A percentile compares a stretch with the other conserved stretches of the same genome.
phyloP scores from a whole-genome alignment of 23 red algal species.

The Agarophyton chilense region DNA sequence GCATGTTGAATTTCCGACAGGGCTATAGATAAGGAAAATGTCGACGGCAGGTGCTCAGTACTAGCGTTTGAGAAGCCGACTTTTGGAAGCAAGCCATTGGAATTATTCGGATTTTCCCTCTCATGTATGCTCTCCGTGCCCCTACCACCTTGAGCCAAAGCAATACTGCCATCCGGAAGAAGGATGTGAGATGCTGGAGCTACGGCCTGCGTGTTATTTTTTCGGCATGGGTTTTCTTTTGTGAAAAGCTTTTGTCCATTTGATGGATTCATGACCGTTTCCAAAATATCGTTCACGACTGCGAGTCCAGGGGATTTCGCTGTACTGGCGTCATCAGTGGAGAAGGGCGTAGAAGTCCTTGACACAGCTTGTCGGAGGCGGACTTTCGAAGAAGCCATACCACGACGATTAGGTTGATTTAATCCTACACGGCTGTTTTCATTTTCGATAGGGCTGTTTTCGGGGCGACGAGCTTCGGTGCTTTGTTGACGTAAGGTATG shows the following conservation, averaged over 20 bases:
- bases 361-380: neutral
- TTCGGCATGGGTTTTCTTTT: too few species aligned
- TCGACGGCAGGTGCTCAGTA: neutral
- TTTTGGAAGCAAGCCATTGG: neutral
- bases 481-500: too few species aligned
- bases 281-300: neutral
- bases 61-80: neutral
- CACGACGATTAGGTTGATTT: too few species aligned
- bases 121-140: neutral
- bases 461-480: too few species aligned
- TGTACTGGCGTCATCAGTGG: neutral
- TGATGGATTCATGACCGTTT: neutral
- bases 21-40: slow-evolving; percentile 1
- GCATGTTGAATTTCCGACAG: neutral
- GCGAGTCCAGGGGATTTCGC: neutral
- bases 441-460: too few species aligned
- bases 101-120: neutral
- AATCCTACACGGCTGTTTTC: too few species aligned
- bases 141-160: neutral
- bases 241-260: neutral
- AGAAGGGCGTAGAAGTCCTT: neutral
- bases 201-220: too few species aligned
- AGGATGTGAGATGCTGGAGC: too few species aligned
- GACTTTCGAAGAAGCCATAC: too few species aligned
- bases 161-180: neutral